Conservation (phyloP, 2,329 filamentous ascomycete genomes). For the Aspergillus sp. region DNA sequence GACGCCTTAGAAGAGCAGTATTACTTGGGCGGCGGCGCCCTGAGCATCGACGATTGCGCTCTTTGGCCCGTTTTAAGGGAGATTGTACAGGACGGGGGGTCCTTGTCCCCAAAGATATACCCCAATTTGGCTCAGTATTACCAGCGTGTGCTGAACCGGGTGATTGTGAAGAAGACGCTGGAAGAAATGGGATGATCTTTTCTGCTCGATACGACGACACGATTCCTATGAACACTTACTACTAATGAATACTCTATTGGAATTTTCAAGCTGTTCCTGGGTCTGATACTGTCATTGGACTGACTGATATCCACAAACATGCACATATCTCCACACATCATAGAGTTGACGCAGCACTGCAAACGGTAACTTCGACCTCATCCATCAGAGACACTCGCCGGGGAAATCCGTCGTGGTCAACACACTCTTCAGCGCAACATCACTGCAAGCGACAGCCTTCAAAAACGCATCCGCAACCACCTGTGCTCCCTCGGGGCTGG, state of each 20-base stretch:
- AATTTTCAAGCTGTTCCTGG: neutral
- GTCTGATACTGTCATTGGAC: slow-evolving; percentile 1
- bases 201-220: neutral
- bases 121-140: slow-evolving; percentile 38
- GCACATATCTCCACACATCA: slow-evolving; percentile 1
- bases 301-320: slow-evolving; percentile 1
- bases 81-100: slow-evolving; percentile 28
- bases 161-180: slow-evolving; percentile 34
- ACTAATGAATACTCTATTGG: neutral
- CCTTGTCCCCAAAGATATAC: slow-evolving; percentile 25
- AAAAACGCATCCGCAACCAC: slow-evolving; percentile 59
- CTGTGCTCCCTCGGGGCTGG: slow-evolving; percentile 55
- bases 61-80: slow-evolving; percentile 45
- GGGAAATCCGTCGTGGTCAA: slow-evolving; percentile 31
- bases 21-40: slow-evolving; percentile 35
- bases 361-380: no score
- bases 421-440: slow-evolving; percentile 41
- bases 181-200: slow-evolving; percentile 16
- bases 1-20: slow-evolving; percentile 25
- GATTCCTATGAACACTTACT: slow-evolving; percentile 1
- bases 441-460: slow-evolving; percentile 54
- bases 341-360: no score
- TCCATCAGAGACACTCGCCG: slow-evolving; percentile 25
- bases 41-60: slow-evolving; percentile 44
- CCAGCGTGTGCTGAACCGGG: slow-evolving; percentile 36